Evolutionary conservation across 306 rosid species (phyloP).

Genomic region (Acacia confusa): DNA sequence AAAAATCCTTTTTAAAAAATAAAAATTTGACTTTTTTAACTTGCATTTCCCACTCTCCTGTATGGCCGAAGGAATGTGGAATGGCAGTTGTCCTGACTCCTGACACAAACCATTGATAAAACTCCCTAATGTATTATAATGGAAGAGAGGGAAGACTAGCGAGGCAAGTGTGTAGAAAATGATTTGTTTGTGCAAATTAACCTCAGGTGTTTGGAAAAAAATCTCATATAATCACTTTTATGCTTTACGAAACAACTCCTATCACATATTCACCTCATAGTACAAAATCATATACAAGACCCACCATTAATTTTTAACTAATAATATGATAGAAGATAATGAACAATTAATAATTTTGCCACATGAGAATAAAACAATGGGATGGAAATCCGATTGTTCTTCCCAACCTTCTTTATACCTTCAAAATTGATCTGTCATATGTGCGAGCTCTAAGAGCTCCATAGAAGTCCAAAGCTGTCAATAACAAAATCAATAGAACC

Average conservation of each 20-base stretch:
- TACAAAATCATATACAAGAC: not conserved
- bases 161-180: constrained; percentile 4
- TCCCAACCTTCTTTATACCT: constrained; percentile 51
- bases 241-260: too few species aligned
- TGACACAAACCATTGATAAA: not conserved
- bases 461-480: constrained; percentile 93
- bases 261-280: too few species aligned
- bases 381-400: constrained; percentile 19
- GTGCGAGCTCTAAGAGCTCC: constrained; percentile 95
- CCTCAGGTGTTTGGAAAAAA: not conserved
- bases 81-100: constrained; percentile 25
- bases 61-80: not conserved
- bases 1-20: constrained; percentile 1
- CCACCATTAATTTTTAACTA: constrained; percentile 9
- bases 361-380: constrained; percentile 11
- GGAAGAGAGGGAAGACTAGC: not conserved
- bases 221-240: too few species aligned
- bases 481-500: constrained; percentile 32
- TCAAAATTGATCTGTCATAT: constrained; percentile 73
- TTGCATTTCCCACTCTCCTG: constrained; percentile 7
- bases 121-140: not conserved
- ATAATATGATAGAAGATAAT: constrained; percentile 16
- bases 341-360: constrained; percentile 9
- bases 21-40: constrained; percentile 9
- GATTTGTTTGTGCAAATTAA: constrained; percentile 16